A percentile compares a stretch with the other conserved stretches of the same genome.
These are phyloP conservation scores for Cercospora sp. DNA, from an alignment of 2,329 filamentous ascomycete species.

Conservation along the genomic window DNA sequence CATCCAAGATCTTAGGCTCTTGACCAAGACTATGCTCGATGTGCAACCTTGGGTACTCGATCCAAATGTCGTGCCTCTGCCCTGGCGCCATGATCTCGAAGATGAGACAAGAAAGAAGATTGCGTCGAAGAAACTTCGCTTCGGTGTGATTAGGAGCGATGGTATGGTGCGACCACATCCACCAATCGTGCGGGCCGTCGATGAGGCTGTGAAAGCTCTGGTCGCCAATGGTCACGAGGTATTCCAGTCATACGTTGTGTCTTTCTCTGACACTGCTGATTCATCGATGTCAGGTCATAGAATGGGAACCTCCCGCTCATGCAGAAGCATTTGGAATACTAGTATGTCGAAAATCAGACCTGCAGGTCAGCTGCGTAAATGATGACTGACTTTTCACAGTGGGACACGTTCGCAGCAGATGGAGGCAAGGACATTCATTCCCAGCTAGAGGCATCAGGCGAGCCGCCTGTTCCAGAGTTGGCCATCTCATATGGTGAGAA, in stretches of 20 bases:
- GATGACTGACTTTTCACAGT: background rate
- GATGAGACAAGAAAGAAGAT: background rate
- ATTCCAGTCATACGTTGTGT: background rate
- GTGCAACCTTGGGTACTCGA: background rate
- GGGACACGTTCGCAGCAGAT: background rate
- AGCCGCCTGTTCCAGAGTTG: background rate
- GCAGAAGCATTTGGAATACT: background rate
- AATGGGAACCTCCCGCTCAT: background rate
- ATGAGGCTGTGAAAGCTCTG: background rate
- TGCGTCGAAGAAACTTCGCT: background rate
- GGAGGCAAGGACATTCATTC: background rate
- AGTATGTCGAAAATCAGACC: background rate
- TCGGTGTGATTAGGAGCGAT: background rate
- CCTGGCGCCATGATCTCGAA: background rate
- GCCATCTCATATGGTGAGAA: background rate
- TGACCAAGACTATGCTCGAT: background rate
- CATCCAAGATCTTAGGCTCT: background rate
- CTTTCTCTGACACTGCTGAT: background rate
- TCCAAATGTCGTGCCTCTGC: constrained; percentile 1
- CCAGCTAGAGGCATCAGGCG: background rate
- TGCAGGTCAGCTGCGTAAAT: background rate
- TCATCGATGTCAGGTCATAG: background rate
- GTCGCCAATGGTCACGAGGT: background rate
- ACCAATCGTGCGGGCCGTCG: background rate
- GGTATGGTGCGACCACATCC: background rate